Conservation (phyloP, 805 yeast species). For the Ogataea paraovalis region DNA sequence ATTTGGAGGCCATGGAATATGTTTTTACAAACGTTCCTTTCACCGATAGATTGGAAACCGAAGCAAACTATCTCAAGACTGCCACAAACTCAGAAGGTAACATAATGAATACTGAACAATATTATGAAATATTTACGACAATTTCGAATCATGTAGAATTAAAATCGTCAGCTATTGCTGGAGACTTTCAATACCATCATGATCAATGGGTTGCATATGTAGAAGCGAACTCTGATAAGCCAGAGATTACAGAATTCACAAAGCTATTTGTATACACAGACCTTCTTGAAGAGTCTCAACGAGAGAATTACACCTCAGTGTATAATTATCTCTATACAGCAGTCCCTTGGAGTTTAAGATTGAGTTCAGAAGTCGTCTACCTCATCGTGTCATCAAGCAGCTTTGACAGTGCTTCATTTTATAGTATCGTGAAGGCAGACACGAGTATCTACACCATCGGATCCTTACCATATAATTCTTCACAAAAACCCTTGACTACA, state of each 20-base stretch:
- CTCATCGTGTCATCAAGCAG: not conserved
- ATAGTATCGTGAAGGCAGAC: not conserved
- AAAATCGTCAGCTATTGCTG: not conserved
- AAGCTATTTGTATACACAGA: not conserved
- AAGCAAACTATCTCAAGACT: constrained; percentile 12
- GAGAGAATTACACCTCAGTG: not conserved
- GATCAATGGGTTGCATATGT: not conserved
- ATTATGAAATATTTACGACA: not conserved
- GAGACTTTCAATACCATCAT: not conserved
- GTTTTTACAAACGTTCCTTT: constrained; percentile 15
- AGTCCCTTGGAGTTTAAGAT: constrained; percentile 10
- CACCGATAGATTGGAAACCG: constrained; percentile 8
- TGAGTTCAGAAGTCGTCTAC: constrained; percentile 9
- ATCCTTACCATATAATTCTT: not conserved
- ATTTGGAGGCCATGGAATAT: constrained; percentile 5
- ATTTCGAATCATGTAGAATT: too few relatives aligned
- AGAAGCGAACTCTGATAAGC: not conserved
- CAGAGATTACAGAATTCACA: not conserved
- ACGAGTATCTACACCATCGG: not conserved
- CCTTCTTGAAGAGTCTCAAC: not conserved
- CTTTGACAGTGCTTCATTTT: not conserved
- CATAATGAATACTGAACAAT: not conserved
- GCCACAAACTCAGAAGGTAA: constrained; percentile 8
- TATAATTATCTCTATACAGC: constrained; percentile 13
- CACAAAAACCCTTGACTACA: not conserved